These are phyloP conservation scores for Yarrowia sp. DNA, from an alignment of 805 yeast genomes.

Conservation along the genomic window DNA sequence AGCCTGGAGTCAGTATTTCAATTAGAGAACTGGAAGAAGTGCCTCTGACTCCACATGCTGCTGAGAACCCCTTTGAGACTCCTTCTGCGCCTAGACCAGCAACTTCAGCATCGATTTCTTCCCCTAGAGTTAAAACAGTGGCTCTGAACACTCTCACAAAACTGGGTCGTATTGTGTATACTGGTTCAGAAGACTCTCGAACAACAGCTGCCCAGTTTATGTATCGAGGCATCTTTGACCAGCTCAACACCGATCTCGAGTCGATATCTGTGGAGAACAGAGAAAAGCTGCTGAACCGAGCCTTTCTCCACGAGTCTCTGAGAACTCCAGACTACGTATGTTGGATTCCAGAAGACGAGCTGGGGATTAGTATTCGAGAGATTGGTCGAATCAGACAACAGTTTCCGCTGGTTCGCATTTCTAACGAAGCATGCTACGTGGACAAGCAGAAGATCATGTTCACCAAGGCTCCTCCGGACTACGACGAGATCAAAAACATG, in stretches of 20 bases:
- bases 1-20: background rate
- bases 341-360: conserved; percentile 47
- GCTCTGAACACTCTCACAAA: background rate
- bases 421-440: conserved; percentile 36
- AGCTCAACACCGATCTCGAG: conserved; percentile 35
- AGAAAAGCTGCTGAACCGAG: conserved; percentile 33
- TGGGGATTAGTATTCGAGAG: conserved; percentile 42
- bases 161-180: conserved; percentile 7
- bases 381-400: conserved; percentile 34
- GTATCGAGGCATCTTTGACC: conserved; percentile 33
- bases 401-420: conserved; percentile 34
- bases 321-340: conserved; percentile 39
- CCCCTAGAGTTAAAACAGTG: background rate
- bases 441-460: conserved; percentile 34
- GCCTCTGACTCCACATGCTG: background rate
- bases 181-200: background rate
- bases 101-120: background rate
- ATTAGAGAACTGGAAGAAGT: background rate
- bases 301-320: conserved; percentile 39
- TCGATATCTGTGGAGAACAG: conserved; percentile 33
- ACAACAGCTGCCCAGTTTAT: conserved; percentile 27
- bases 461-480: conserved; percentile 35
- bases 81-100: background rate
- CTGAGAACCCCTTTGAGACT: background rate
- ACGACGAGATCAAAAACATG: conserved; percentile 32